phyloP scores from a whole-genome alignment of 108 stramenopile genomes.

The Mediolabrus comicus region DNA sequence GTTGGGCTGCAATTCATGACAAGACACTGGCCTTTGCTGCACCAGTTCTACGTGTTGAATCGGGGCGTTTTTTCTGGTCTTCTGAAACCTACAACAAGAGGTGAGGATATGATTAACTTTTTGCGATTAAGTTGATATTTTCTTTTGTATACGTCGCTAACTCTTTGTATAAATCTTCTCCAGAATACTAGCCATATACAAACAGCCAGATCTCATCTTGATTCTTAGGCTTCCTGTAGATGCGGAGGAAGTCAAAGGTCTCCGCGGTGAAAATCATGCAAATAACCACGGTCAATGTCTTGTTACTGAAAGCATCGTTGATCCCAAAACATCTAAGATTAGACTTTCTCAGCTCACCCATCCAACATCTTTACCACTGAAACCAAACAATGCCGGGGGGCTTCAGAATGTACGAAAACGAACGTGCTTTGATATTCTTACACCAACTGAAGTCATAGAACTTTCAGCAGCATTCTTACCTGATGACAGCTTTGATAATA shows the following conservation, averaged over 20 bases:
- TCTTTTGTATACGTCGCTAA: too few relatives aligned
- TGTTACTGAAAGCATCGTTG: constrained; percentile 71
- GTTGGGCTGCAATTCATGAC: background rate
- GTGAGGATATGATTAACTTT: too few relatives aligned
- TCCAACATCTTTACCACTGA: constrained; percentile 34
- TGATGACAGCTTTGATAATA: constrained; percentile 5
- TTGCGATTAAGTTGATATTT: background rate
- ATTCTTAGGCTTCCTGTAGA: constrained; percentile 54
- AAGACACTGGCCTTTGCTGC: constrained; percentile 10
- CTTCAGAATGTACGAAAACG: constrained; percentile 34
- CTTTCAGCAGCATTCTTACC: constrained; percentile 52
- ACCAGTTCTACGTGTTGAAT: constrained; percentile 20
- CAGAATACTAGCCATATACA: constrained; percentile 49
- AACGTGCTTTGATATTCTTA: constrained; percentile 72
- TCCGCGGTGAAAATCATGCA: constrained; percentile 16
- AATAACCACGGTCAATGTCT: constrained; percentile 43
- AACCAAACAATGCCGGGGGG: constrained; percentile 1
- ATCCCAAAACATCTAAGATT: constrained; percentile 72
- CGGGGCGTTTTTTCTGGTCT: constrained; percentile 45
- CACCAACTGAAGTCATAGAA: constrained; percentile 57
- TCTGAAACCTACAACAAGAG: constrained; percentile 38
- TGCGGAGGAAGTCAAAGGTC: constrained; percentile 48
- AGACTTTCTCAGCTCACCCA: constrained; percentile 76
- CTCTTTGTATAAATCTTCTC: background rate
- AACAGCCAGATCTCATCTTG: constrained; percentile 57